Percentiles rank a stretch among this genome's conserved stretches.
Conservation (phyloP, 2,329 filamentous ascomycete species). For the Aspergillus aculeatinus region DNA sequence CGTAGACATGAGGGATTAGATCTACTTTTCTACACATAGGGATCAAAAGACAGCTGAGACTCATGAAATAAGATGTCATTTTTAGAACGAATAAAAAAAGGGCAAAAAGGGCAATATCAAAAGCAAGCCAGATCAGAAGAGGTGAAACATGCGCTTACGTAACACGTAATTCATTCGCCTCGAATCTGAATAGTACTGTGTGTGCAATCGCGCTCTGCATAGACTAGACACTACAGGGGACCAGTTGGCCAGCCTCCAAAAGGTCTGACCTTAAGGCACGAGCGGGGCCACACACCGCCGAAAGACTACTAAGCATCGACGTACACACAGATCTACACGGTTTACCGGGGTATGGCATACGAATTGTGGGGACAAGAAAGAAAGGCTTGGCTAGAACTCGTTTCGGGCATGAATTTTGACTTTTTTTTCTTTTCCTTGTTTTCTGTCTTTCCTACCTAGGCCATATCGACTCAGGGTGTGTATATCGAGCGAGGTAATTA, state of each 20-base stretch:
- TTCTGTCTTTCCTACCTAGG: slow-evolving; percentile 3
- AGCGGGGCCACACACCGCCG: no score
- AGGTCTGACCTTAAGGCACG: no score
- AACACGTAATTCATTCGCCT: no score
- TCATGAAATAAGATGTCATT: not conserved
- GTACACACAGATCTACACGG: not conserved
- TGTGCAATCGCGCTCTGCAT: no score
- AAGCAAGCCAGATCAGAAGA: not conserved
- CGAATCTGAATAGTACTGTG: no score
- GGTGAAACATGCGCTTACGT: no score
- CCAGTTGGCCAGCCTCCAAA: no score
- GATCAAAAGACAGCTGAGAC: not conserved
- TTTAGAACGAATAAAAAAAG: not conserved
- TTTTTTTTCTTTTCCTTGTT: not conserved
- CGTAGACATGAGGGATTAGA: slow-evolving; percentile 1
- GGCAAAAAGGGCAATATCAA: not conserved
- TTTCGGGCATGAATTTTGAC: not conserved
- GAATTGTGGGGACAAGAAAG: not conserved
- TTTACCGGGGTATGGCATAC: not conserved
- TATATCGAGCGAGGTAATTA: not conserved
- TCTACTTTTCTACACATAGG: not conserved
- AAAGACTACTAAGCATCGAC: not conserved
- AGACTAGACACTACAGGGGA: no score
- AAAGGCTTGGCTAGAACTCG: not conserved
- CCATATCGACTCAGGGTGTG: not conserved